phyloP scores from a whole-genome alignment of 164 flowering plant species.

The Annona cherimola region DNA sequence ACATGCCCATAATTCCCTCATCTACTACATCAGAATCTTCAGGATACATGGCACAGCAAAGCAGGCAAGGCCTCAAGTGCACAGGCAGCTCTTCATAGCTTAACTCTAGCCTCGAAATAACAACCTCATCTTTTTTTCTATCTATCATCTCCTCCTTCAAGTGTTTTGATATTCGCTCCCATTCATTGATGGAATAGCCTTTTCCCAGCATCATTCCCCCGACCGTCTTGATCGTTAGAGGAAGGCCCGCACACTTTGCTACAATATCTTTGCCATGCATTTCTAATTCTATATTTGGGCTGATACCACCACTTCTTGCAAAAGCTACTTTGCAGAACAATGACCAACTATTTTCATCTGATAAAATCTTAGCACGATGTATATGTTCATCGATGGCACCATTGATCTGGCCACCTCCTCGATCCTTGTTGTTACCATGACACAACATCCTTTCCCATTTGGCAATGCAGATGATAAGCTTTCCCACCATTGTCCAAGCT shows the following conservation, averaged over 20 bases:
- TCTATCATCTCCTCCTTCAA: neutral
- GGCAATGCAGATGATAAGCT: neutral
- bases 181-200: neutral
- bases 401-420: neutral
- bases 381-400: neutral
- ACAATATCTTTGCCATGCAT: neutral
- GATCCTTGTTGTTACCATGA: neutral
- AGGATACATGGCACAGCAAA: neutral
- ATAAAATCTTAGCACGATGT: neutral
- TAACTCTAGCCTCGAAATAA: constrained; percentile 1
- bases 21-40: neutral
- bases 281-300: neutral
- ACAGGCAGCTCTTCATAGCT: neutral
- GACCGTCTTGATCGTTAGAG: neutral
- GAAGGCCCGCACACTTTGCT: neutral
- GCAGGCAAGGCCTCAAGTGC: constrained; percentile 1
- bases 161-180: neutral
- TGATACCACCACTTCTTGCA: neutral
- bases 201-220: neutral
- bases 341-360: neutral
- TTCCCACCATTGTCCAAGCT: neutral
- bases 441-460: neutral
- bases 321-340: neutral
- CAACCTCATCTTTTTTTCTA: neutral
- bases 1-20: neutral